Percentiles rank a stretch among this genome's conserved stretches.
These are phyloP conservation scores for Monilinia fructicola DNA, from an alignment of 2,329 filamentous ascomycete species.

Conservation along the genomic window DNA sequence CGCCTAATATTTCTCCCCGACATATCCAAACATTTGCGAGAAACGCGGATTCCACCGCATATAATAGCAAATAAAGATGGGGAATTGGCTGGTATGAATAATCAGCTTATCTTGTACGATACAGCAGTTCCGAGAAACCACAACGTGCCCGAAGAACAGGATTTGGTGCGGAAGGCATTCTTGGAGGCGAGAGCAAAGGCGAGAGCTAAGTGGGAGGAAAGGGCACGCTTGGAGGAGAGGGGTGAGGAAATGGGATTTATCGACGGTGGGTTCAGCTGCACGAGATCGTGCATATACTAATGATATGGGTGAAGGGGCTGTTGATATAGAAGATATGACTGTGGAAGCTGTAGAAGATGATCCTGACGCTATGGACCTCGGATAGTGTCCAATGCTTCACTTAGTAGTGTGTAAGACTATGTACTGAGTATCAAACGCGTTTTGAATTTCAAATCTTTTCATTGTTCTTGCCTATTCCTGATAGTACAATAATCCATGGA, in stretches of 20 bases:
- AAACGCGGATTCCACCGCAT: conserved; percentile 62
- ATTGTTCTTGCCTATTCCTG: conserved; percentile 39
- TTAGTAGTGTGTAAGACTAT: conserved; percentile 12
- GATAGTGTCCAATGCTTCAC: conserved; percentile 29
- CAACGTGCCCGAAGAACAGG: conserved; percentile 70
- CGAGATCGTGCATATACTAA: conserved; percentile 27
- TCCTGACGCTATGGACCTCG: conserved; percentile 67
- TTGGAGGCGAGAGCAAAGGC: conserved; percentile 72
- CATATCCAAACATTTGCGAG: conserved; percentile 75
- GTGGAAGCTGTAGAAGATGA: conserved; percentile 45
- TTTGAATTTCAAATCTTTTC: conserved; percentile 1
- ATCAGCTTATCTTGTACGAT: conserved; percentile 80
- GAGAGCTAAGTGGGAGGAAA: conserved; percentile 56
- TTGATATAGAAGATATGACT: conserved; percentile 22
- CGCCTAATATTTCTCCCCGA: conserved; percentile 78
- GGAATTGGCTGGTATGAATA: conserved; percentile 53
- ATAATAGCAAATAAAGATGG: conserved; percentile 60
- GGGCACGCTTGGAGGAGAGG: conserved; percentile 41
- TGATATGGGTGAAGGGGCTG: conserved; percentile 8
- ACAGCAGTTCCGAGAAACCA: conserved; percentile 66
- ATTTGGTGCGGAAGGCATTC: conserved; percentile 80
- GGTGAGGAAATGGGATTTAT: conserved; percentile 34
- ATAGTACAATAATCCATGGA: conserved; percentile 39
- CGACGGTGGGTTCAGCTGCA: conserved; percentile 26
- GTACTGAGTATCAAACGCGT: conserved; percentile 5